Conservation (phyloP, 139 green algal genomes). For the Tetraselmis chui region DNA sequence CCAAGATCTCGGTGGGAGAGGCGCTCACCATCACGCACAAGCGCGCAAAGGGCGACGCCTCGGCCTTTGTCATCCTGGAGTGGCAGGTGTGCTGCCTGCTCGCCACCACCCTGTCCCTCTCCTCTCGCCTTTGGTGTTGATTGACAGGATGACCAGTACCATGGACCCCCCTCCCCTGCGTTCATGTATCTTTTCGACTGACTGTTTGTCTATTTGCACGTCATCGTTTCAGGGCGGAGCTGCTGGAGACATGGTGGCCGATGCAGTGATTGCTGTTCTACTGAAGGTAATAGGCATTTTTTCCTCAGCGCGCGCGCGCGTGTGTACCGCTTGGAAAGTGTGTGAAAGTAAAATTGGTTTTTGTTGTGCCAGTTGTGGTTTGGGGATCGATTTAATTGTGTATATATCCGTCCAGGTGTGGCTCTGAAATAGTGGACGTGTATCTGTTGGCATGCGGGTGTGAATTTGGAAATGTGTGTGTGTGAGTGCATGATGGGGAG, state of each 20-base stretch:
- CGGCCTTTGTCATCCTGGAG: conserved; percentile 67
- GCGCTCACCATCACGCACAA: conserved; percentile 29
- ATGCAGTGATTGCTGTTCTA: conserved; percentile 84
- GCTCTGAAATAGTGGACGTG: not conserved
- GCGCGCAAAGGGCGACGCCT: conserved; percentile 18
- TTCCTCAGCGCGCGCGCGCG: not conserved
- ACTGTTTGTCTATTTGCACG: too few species aligned
- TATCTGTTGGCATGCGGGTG: too few species aligned
- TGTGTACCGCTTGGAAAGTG: too few species aligned
- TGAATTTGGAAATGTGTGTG: too few species aligned
- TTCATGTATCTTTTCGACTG: too few species aligned
- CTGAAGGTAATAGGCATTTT: conserved; percentile 47
- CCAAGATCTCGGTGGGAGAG: conserved; percentile 36
- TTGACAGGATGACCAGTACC: not conserved
- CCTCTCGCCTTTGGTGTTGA: not conserved
- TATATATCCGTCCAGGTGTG: not conserved
- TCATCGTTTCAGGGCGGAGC: conserved; percentile 58
- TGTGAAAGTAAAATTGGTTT: not conserved
- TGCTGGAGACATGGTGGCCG: conserved; percentile 81
- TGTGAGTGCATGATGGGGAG: too few species aligned
- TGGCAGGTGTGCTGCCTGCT: conserved; percentile 48
- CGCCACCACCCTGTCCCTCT: too few species aligned
- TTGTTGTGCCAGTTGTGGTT: too few species aligned
- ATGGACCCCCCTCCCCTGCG: not conserved
- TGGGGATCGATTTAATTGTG: too few species aligned